Evolutionary conservation across 306 rosid genomes (phyloP).

Genomic region (Echinosophora koreensis): DNA sequence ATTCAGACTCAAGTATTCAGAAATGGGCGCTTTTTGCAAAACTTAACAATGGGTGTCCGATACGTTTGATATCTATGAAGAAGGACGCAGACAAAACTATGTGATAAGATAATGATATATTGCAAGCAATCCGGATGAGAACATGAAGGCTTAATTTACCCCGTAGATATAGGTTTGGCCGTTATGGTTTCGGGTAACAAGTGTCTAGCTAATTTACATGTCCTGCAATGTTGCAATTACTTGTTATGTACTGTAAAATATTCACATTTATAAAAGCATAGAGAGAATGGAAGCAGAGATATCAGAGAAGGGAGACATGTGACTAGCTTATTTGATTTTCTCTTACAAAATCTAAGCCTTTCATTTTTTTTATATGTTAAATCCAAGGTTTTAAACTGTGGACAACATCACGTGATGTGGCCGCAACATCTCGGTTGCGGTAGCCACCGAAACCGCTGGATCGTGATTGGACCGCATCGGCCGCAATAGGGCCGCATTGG

Average conservation of each 20-base stretch:
- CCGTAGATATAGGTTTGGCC: neutral
- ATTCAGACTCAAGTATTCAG: conserved; percentile 74
- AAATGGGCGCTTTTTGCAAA: conserved; percentile 79
- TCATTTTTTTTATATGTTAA: too few species aligned
- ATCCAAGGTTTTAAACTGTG: too few species aligned
- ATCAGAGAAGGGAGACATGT: too few species aligned
- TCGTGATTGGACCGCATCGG: too few species aligned
- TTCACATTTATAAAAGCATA: neutral
- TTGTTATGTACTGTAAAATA: neutral
- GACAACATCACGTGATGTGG: too few species aligned
- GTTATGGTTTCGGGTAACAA: neutral
- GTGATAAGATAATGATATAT: neutral
- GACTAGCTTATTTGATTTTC: too few species aligned
- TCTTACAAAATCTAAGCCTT: too few species aligned
- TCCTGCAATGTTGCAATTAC: conserved; percentile 6
- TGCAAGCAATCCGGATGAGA: neutral
- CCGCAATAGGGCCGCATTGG: too few species aligned
- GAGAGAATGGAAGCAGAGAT: too few species aligned
- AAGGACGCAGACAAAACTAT: conserved; percentile 9
- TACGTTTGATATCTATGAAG: conserved; percentile 52
- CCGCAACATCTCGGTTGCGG: too few species aligned
- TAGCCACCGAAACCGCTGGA: too few species aligned
- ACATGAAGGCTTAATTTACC: neutral
- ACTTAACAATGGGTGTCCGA: conserved; percentile 76
- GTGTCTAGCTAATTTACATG: conserved; percentile 22